Conservation (phyloP, 108 stramenopile genomes). For the Schizochytrium sp. region DNA sequence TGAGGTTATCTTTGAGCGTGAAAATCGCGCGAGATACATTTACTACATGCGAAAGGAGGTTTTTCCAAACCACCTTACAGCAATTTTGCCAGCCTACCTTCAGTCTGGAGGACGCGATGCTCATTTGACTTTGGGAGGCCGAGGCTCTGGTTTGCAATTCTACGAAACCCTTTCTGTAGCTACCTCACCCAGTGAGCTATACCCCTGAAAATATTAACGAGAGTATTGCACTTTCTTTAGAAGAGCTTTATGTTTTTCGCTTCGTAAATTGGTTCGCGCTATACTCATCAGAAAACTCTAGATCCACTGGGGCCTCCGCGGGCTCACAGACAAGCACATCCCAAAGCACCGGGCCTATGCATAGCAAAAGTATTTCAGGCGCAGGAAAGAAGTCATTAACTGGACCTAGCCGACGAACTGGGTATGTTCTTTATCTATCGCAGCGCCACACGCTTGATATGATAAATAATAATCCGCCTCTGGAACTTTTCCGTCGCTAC, state of each 20-base stretch:
- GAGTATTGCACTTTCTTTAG: background rate
- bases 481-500: background rate
- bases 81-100: background rate
- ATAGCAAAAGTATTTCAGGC: background rate
- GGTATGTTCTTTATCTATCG: background rate
- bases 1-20: constrained; percentile 13
- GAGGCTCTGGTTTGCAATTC: background rate
- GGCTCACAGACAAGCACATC: background rate
- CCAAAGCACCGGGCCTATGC: background rate
- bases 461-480: background rate
- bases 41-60: background rate
- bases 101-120: constrained; percentile 13
- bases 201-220: background rate
- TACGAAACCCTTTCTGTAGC: background rate
- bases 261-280: constrained; percentile 34
- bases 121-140: background rate
- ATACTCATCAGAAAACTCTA: too few species aligned
- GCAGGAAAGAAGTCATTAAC: background rate
- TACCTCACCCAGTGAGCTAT: background rate
- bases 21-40: background rate
- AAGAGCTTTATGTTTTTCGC: constrained; percentile 26
- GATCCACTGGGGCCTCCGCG: background rate
- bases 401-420: background rate
- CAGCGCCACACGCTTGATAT: background rate
- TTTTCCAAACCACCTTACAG: constrained; percentile 13